Conservation (phyloP, 23 red algal species). For the Gracilaria gracilis region DNA sequence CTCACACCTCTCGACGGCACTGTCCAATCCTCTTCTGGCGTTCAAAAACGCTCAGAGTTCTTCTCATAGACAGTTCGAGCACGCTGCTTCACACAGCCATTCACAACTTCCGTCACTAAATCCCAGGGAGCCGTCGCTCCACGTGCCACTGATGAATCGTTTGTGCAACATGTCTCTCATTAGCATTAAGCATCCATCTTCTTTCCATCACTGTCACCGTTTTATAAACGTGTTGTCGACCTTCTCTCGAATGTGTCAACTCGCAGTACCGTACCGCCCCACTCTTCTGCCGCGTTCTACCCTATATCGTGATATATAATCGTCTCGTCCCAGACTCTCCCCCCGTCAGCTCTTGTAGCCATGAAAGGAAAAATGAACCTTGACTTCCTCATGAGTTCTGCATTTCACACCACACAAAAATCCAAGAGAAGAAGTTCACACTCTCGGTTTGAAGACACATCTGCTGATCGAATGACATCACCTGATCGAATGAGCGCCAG, state of each 20-base stretch:
- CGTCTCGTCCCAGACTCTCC: neutral
- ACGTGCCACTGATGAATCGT: slow-evolving; percentile 11
- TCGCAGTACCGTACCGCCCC: neutral
- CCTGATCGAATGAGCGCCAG: slow-evolving; percentile 10
- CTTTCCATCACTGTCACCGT: neutral
- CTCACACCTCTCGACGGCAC: neutral
- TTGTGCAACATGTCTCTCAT: neutral
- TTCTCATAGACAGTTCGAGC: neutral
- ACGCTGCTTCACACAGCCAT: neutral
- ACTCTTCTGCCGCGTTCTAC: neutral
- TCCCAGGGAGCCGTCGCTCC: neutral
- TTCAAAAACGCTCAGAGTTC: neutral
- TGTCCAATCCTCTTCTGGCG: neutral
- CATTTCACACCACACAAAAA: neutral
- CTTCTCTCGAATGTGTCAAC: neutral
- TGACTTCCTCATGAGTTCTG: slow-evolving; percentile 17
- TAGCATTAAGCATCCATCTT: neutral
- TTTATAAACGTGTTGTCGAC: neutral
- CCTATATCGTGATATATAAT: neutral
- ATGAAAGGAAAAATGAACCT: slow-evolving; percentile 34
- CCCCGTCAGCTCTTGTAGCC: neutral
- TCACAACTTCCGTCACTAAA: neutral
- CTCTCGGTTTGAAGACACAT: neutral
- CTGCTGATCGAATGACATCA: neutral
- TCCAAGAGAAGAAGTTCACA: neutral